Evolutionary conservation across 495 filamentous ascomycete species (phyloP).

Genomic region (Stereocaulon alpinum): DNA sequence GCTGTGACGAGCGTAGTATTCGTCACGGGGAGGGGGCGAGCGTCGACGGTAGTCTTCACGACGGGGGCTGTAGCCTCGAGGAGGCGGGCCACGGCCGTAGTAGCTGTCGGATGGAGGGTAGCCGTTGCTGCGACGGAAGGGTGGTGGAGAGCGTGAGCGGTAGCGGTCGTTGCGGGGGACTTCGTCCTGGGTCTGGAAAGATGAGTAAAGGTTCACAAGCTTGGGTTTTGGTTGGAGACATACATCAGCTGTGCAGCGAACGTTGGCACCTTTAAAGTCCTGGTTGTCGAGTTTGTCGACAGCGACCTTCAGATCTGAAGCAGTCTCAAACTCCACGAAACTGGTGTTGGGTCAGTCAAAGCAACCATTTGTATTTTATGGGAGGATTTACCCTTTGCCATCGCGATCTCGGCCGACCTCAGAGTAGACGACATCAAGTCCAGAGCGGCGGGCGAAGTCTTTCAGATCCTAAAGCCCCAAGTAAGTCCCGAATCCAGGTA

Average conservation of each 20-base stretch:
- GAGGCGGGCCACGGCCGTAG: constrained; percentile 54
- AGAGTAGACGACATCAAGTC: constrained; percentile 94
- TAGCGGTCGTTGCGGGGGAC: constrained; percentile 52
- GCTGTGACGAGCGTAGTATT: constrained; percentile 75
- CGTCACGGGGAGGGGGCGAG: constrained; percentile 64
- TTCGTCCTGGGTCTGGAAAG: constrained; percentile 53
- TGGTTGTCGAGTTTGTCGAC: constrained; percentile 84
- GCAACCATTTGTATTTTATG: not conserved
- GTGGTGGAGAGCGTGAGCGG: constrained; percentile 66
- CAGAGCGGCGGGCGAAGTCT: constrained; percentile 96
- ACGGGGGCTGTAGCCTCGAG: constrained; percentile 64
- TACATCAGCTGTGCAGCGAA: constrained; percentile 82
- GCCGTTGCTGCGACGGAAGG: constrained; percentile 49
- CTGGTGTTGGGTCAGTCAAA: constrained; percentile 38
- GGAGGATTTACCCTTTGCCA: constrained; percentile 71
- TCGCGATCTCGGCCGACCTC: constrained; percentile 90
- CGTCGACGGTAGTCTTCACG: constrained; percentile 76
- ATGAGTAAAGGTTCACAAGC: constrained; percentile 36
- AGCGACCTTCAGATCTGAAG: constrained; percentile 75
- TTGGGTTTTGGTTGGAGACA: constrained; percentile 23
- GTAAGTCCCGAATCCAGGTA: constrained; percentile 48
- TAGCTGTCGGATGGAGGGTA: constrained; percentile 47
- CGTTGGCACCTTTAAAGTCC: constrained; percentile 80
- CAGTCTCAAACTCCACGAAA: constrained; percentile 96
- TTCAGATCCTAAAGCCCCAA: constrained; percentile 83